These are phyloP conservation scores for Monosporozyma yasuniensis DNA, from an alignment of 805 yeast genomes.

Conservation along the genomic window DNA sequence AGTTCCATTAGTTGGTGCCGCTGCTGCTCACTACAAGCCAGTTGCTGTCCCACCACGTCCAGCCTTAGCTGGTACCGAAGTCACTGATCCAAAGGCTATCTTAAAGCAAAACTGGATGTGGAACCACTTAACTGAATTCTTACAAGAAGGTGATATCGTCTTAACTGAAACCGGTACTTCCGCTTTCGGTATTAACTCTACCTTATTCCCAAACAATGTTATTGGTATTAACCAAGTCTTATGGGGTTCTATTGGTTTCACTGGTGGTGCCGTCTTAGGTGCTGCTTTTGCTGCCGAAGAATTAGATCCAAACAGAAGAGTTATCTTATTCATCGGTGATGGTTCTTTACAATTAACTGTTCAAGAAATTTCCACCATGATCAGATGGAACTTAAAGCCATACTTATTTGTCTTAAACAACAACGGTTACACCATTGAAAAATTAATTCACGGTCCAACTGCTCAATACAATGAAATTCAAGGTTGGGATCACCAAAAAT, in stretches of 20 bases:
- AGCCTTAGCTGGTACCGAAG: background rate
- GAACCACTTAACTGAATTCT: constrained; percentile 3
- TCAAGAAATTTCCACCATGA: constrained; percentile 4
- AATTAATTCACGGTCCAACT: constrained; percentile 6
- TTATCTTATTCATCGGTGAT: constrained; percentile 5
- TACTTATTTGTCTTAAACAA: constrained; percentile 5
- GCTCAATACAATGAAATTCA: constrained; percentile 6
- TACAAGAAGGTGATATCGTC: constrained; percentile 6
- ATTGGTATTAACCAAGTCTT: constrained; percentile 5
- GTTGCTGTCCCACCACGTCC: constrained; percentile 2
- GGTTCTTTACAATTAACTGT: constrained; percentile 7
- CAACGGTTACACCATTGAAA: constrained; percentile 6
- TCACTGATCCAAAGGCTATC: background rate
- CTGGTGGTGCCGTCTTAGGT: constrained; percentile 7
- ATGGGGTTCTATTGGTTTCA: constrained; percentile 7
- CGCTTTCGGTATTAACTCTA: constrained; percentile 4
- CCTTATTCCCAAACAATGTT: constrained; percentile 3
- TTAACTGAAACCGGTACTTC: constrained; percentile 6
- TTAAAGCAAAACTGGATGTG: constrained; percentile 5
- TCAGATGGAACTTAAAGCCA: constrained; percentile 5
- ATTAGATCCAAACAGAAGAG: constrained; percentile 6
- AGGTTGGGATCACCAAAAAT: constrained; percentile 3
- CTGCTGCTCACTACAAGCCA: background rate
- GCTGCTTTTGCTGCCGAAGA: constrained; percentile 5
- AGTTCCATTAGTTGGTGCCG: background rate